Percentiles rank a stretch among this genome's conserved stretches.
Evolutionary conservation across 352 stramenopile species (phyloP).

Genomic region (Pythium chondricola): DNA sequence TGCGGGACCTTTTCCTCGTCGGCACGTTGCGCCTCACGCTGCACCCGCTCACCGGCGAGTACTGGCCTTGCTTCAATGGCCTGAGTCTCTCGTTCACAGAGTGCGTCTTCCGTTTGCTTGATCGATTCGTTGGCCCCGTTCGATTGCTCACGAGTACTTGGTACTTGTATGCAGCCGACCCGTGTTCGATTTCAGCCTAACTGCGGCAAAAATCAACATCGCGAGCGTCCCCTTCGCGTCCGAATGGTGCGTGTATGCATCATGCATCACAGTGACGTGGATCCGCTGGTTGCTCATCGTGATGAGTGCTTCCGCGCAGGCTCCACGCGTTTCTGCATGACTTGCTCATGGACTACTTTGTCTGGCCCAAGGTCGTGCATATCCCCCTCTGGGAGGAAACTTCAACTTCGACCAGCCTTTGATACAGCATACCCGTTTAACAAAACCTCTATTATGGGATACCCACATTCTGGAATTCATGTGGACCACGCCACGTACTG

Average conservation of each 20-base stretch:
- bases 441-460: not conserved
- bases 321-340: constrained; percentile 75
- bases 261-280: too few relatives aligned
- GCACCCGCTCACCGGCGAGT: constrained; percentile 38
- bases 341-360: constrained; percentile 66
- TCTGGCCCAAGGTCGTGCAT: constrained; percentile 66
- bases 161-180: constrained; percentile 33
- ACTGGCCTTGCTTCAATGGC: constrained; percentile 70
- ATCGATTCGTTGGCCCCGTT: not conserved
- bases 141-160: not conserved
- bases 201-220: constrained; percentile 79
- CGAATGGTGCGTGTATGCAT: constrained; percentile 61
- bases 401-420: constrained; percentile 2
- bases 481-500: too few relatives aligned
- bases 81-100: constrained; percentile 69
- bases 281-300: too few relatives aligned
- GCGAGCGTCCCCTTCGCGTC: constrained; percentile 76
- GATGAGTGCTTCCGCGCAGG: constrained; percentile 20
- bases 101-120: constrained; percentile 18
- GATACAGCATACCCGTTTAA: constrained; percentile 11
- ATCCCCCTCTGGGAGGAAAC: constrained; percentile 63
- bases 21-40: constrained; percentile 71
- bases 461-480: too few relatives aligned
- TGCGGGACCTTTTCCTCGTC: constrained; percentile 63
- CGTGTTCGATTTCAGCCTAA: constrained; percentile 72